These are phyloP conservation scores for Beauveria scarabaeidicola DNA, from an alignment of 2,329 filamentous ascomycete species.

Conservation along the genomic window DNA sequence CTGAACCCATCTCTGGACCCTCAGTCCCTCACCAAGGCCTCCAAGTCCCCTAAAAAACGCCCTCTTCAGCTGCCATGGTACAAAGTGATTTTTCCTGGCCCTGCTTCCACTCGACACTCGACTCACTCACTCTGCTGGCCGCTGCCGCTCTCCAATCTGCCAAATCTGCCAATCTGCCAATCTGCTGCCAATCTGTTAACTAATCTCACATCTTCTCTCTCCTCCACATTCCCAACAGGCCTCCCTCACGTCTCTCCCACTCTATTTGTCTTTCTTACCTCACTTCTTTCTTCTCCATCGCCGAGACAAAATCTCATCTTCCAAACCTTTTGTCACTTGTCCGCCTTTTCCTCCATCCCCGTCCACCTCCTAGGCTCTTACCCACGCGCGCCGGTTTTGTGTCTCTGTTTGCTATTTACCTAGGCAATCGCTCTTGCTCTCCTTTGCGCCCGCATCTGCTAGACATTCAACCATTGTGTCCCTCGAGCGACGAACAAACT, in stretches of 20 bases:
- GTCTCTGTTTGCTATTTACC: neutral
- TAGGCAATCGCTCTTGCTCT: neutral
- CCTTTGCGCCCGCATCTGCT: slow-evolving; percentile 1
- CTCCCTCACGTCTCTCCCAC: neutral
- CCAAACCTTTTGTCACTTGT: neutral
- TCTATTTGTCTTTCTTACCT: neutral
- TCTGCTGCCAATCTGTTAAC: too few relatives aligned
- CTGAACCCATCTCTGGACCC: too few relatives aligned
- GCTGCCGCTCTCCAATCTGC: too few relatives aligned
- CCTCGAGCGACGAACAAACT: slow-evolving; percentile 1
- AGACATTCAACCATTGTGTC: slow-evolving; percentile 4
- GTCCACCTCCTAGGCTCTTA: neutral
- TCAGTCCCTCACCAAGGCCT: too few relatives aligned
- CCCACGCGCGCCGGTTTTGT: neutral
- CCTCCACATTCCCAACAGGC: neutral
- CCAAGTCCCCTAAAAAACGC: too few relatives aligned
- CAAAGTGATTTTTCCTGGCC: too few relatives aligned
- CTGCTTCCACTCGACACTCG: too few relatives aligned
- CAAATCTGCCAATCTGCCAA: too few relatives aligned
- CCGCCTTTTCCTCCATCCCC: neutral
- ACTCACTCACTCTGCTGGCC: too few relatives aligned
- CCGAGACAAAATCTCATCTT: neutral
- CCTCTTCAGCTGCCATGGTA: too few relatives aligned
- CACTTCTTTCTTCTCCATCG: neutral
- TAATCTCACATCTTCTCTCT: neutral